Evolutionary conservation across 73 alveolate genomes (phyloP), one percentile per base, ranked within the genome.

Genomic region (Durusdinium trenchii): DNA sequence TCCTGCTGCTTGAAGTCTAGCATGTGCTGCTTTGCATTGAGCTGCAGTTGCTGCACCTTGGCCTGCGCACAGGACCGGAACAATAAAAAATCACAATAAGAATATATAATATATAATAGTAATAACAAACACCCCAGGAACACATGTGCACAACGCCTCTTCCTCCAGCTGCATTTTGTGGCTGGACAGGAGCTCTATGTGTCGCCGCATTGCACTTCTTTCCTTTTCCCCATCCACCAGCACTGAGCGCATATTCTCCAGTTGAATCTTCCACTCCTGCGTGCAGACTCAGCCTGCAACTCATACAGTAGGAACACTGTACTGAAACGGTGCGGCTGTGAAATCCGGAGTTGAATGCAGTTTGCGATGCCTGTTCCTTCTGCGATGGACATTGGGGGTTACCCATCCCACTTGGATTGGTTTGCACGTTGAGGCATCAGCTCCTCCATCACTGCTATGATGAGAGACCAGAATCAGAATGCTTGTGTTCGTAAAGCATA

Each of bases 11-110:
- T 67, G 67, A 69, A 69, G 20, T 91, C 98, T 35, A 91, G 85
- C 89, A 91, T 47, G 98, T 76, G 67, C 54, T 91, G 89, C 87
- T 91, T 91, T 60, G 45, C 98, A 43, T 91, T 91, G 46, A 91
- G 78, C 54, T 91, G 98, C 98, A 91, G 89, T 30, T 91, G 98
- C 76, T 91, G 52, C 89, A 91, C 52, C 38, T 91, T 91, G n/a
- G 85, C 98, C 98, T 91, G 75, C 38, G 86, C 9, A 18, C 83
- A 12, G 45, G 12, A 30, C 38, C 83, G 12, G 83, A 69, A 69
- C 83, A 12, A 12, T 14, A 35, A n/a, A 20, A 35, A 69, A 14
- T 26, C 38, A 60, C 18, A n/a, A 69, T 35, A 35, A 69, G 3
- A n/a, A 69, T 26, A 23, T 16, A 14, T 69, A 30, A 20, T 20